Percentiles rank a stretch among this genome's conserved stretches.
These are phyloP conservation scores for Epichloe brachyelytri DNA, from an alignment of 2,329 filamentous ascomycete species.

Conservation along the genomic window DNA sequence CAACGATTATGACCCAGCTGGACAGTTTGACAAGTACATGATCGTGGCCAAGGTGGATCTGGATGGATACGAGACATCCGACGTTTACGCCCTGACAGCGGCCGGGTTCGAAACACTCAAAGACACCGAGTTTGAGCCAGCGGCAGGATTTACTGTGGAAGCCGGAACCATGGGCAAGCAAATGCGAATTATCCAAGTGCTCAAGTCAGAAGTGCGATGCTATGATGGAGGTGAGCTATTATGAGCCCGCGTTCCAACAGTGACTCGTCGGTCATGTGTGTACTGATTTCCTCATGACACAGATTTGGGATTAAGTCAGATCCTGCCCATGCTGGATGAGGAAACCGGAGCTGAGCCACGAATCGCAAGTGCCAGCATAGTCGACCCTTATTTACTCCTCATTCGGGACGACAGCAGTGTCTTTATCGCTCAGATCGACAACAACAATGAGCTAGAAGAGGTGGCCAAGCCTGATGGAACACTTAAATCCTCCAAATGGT, in stretches of 20 bases:
- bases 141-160: conserved; percentile 75
- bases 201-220: conserved; percentile 74
- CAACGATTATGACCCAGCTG: conserved; percentile 43
- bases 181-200: conserved; percentile 73
- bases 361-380: conserved; percentile 69
- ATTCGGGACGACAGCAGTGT: conserved; percentile 74
- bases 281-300: conserved; percentile 10
- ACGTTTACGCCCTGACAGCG: conserved; percentile 63
- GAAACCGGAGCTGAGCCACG: conserved; percentile 71
- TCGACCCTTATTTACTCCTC: conserved; percentile 74
- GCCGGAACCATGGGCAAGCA: conserved; percentile 72
- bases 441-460: conserved; percentile 72
- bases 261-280: neutral
- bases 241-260: neutral
- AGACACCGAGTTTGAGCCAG: conserved; percentile 83
- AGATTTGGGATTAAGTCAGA: conserved; percentile 83
- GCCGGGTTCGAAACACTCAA: conserved; percentile 62
- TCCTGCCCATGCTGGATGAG: conserved; percentile 85
- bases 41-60: conserved; percentile 63
- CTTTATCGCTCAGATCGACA: conserved; percentile 64
- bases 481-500: conserved; percentile 55
- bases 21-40: conserved; percentile 65
- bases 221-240: conserved; percentile 67
- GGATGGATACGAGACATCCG: conserved; percentile 61
- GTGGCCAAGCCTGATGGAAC: conserved; percentile 49